phyloP scores from a whole-genome alignment of 345 rosid genomes.

The Gossypium bickii region DNA sequence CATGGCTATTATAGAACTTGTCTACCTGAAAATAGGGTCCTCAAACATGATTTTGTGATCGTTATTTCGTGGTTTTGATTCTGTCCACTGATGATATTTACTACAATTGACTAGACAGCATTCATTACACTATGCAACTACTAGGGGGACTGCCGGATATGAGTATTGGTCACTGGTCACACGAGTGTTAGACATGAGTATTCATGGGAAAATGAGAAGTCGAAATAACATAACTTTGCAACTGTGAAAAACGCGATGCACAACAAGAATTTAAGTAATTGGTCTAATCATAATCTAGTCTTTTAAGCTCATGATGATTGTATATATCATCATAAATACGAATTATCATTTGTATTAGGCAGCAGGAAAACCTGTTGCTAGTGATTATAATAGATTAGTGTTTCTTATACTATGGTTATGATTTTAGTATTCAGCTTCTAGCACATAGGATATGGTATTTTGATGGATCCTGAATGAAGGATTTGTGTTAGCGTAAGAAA shows the following conservation, averaged over 20 bases:
- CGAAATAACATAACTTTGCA: no score
- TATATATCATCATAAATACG: neutral
- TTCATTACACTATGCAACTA: no score
- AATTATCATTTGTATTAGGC: neutral
- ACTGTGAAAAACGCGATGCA: no score
- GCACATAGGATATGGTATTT: neutral
- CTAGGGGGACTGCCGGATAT: no score
- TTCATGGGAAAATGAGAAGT: no score
- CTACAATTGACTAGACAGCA: no score
- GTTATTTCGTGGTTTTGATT: no score
- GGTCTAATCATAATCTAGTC: neutral
- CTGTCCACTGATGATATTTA: no score
- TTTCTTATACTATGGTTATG: neutral
- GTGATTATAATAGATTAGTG: neutral
- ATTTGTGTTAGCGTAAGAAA: neutral
- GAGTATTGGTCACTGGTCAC: no score
- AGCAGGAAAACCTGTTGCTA: neutral
- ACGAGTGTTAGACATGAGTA: no score
- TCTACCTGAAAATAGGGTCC: neutral
- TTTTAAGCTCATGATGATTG: neutral
- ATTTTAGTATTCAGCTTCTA: neutral
- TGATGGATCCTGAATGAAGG: neutral
- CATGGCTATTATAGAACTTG: neutral
- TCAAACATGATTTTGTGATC: no score
- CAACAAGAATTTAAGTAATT: no score